phyloP scores from a whole-genome alignment of 2,329 filamentous ascomycete genomes.

The Dothideomycetidae sp. region DNA sequence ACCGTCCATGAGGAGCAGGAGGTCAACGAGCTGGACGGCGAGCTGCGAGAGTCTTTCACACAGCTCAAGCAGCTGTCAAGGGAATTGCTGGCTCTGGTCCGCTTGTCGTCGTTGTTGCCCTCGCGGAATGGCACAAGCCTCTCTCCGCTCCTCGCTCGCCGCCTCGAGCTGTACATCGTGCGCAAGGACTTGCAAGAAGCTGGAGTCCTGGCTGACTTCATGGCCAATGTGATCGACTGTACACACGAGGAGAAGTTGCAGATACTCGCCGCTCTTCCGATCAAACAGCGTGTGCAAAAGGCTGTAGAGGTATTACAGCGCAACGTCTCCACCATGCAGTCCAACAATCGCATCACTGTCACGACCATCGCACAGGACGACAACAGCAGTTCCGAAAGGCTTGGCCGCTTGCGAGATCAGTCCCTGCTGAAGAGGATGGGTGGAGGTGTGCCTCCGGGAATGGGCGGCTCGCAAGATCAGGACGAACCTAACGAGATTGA shows the following conservation, averaged over 20 bases:
- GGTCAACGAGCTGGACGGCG: conserved; percentile 38
- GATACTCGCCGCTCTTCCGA: conserved; percentile 65
- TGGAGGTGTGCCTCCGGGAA: conserved; percentile 21
- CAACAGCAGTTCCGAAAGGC: conserved; percentile 17
- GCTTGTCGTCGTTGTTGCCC: conserved; percentile 71
- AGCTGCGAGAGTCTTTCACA: conserved; percentile 57
- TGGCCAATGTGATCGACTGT: conserved; percentile 82
- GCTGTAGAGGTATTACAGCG: conserved; percentile 73
- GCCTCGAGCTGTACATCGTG: conserved; percentile 75
- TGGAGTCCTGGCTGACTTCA: conserved; percentile 81
- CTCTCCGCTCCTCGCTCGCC: conserved; percentile 70
- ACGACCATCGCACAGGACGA: conserved; percentile 39
- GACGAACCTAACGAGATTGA: conserved; percentile 83
- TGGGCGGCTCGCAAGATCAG: conserved; percentile 45
- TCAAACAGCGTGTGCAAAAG: conserved; percentile 63
- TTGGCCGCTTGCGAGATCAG: conserved; percentile 31
- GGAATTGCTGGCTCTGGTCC: conserved; percentile 71
- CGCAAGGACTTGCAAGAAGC: conserved; percentile 72
- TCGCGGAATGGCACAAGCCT: conserved; percentile 51
- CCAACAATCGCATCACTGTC: conserved; percentile 70
- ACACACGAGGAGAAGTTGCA: conserved; percentile 83
- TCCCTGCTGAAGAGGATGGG: conserved; percentile 24
- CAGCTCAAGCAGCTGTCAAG: conserved; percentile 72
- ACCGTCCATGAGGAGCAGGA: conserved; percentile 50
- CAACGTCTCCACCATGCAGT: conserved; percentile 72